Conservation (phyloP, 495 filamentous ascomycete species). For the Achaetomiella virescens region DNA sequence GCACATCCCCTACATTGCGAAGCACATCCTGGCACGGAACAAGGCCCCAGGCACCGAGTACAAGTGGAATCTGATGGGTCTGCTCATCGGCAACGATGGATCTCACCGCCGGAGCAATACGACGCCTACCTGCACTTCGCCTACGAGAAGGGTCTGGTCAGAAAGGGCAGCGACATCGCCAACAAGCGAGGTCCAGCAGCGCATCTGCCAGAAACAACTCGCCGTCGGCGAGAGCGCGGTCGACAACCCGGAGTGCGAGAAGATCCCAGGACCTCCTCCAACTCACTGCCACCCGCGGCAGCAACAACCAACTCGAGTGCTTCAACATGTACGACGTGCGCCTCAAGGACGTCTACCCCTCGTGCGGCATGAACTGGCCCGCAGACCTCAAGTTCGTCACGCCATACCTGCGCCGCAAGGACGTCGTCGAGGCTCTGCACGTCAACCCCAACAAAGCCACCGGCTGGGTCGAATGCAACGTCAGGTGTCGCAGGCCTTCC, state of each 20-base stretch:
- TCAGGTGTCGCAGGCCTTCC: conserved; percentile 64
- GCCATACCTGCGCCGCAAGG: conserved; percentile 76
- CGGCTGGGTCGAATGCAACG: conserved; percentile 89
- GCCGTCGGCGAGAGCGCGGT: conserved; percentile 57
- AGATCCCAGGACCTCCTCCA: conserved; percentile 64
- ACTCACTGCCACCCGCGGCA: conserved; percentile 44
- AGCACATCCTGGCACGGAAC: conserved; percentile 81
- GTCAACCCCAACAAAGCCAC: conserved; percentile 72
- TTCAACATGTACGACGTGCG: conserved; percentile 95
- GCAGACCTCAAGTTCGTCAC: conserved; percentile 69
- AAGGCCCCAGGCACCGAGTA: conserved; percentile 34
- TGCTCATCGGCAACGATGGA: conserved; percentile 97
- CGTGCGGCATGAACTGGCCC: conserved; percentile 95
- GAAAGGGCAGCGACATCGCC: conserved; percentile 57
- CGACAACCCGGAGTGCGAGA: conserved; percentile 64
- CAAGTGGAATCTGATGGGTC: conserved; percentile 75
- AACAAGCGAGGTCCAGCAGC: conserved; percentile 41
- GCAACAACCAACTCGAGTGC: conserved; percentile 51
- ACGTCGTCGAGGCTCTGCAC: conserved; percentile 75
- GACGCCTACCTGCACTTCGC: conserved; percentile 76
- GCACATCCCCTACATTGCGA: conserved; percentile 93
- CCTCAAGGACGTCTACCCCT: conserved; percentile 61
- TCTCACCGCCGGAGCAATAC: conserved; percentile 84
- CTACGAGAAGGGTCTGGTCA: conserved; percentile 65
- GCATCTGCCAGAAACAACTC: conserved; percentile 57